These are phyloP conservation scores for Yamadazyma songkhlaensis DNA, from an alignment of 1,139 yeast genomes.

Conservation along the genomic window DNA sequence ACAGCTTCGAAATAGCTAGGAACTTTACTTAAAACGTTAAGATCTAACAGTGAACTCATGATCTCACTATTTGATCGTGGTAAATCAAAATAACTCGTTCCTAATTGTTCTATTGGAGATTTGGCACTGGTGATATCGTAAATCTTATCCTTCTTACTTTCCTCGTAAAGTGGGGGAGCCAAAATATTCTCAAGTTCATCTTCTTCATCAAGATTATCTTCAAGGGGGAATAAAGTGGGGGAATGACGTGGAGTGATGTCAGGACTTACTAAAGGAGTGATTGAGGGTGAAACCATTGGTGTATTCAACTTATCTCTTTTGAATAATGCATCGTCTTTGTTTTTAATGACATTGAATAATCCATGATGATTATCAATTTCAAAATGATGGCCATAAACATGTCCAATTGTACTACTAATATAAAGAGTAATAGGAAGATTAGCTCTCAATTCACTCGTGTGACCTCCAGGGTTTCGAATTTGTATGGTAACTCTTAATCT, in stretches of 20 bases:
- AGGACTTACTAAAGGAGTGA: constrained; percentile 4
- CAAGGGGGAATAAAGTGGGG: constrained; percentile 9
- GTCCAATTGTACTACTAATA: constrained; percentile 51
- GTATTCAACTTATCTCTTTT: constrained; percentile 19
- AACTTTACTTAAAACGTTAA: constrained; percentile 17
- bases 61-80: constrained; percentile 11
- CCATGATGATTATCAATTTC: constrained; percentile 49
- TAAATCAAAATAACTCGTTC: constrained; percentile 19
- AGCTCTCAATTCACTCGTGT: constrained; percentile 65
- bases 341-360: constrained; percentile 38
- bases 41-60: constrained; percentile 8
- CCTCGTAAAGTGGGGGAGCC: constrained; percentile 45
- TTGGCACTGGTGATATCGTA: constrained; percentile 36
- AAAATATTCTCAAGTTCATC: constrained; percentile 28
- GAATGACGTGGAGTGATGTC: constrained; percentile 13
- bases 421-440: constrained; percentile 62
- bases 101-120: constrained; percentile 39
- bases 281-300: constrained; percentile 12
- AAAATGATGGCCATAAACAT: constrained; percentile 49
- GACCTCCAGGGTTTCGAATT: constrained; percentile 59
- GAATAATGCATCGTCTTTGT: constrained; percentile 37
- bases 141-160: constrained; percentile 34
- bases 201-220: constrained; percentile 13
- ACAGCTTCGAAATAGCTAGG: constrained; percentile 25
- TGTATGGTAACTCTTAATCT: constrained; percentile 56